phyloP scores from a whole-genome alignment of 148 eudicot species.

The Spergularia marina region DNA sequence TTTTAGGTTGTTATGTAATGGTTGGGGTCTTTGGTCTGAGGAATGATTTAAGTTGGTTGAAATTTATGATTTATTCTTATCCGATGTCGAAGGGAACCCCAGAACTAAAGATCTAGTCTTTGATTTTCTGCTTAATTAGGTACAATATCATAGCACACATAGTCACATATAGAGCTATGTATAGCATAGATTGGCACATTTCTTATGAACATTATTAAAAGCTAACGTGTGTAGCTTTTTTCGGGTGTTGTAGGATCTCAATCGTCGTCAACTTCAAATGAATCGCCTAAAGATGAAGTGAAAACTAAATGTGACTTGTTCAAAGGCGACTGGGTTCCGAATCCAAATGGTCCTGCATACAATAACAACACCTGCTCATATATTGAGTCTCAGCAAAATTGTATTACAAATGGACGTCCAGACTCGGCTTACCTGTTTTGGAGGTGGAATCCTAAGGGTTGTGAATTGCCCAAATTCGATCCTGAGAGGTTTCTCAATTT shows the following conservation, averaged over 20 bases:
- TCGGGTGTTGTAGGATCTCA: slow-evolving; percentile 12
- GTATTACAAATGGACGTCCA: slow-evolving; percentile 80
- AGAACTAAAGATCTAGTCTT: too few relatives aligned
- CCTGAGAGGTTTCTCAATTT: slow-evolving; percentile 47
- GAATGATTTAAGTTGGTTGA: too few relatives aligned
- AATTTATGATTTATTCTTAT: too few relatives aligned
- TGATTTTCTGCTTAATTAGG: too few relatives aligned
- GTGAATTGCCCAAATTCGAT: slow-evolving; percentile 56
- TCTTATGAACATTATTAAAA: background rate
- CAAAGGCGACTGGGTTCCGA: slow-evolving; percentile 66
- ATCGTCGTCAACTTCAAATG: background rate
- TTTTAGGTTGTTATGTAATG: too few relatives aligned
- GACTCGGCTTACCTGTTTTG: slow-evolving; percentile 63
- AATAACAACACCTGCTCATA: slow-evolving; percentile 50
- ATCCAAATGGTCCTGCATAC: slow-evolving; percentile 57
- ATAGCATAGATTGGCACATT: background rate
- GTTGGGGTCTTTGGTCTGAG: too few relatives aligned
- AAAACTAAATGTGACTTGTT: slow-evolving; percentile 64
- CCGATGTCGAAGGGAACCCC: too few relatives aligned
- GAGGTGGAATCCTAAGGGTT: slow-evolving; percentile 72
- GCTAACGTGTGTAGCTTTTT: background rate
- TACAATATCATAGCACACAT: too few relatives aligned
- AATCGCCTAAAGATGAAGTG: background rate
- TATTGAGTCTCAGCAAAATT: slow-evolving; percentile 70
- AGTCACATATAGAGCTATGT: too few relatives aligned